Conservation (phyloP, 1,284 basidiomycete species). For the Tetrapyrgos nigripes region DNA sequence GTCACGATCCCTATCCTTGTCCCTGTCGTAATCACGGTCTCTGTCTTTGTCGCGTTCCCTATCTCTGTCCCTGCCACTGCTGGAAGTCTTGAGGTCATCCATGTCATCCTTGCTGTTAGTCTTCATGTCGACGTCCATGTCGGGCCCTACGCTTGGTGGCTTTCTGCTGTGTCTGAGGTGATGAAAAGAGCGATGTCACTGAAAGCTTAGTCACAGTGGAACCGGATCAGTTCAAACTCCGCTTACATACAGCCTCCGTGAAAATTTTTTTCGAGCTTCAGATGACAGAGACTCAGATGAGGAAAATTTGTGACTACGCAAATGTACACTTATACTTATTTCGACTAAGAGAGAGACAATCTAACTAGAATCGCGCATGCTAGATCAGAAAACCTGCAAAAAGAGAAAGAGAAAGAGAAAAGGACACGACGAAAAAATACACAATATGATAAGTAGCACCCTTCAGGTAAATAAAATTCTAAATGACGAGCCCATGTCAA, state of each 20-base stretch:
- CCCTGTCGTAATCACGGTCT: slow-evolving; percentile 37
- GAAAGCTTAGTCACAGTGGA: neutral
- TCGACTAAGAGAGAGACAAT: no score
- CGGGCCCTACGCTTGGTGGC: neutral
- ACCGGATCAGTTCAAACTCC: neutral
- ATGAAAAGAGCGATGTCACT: neutral
- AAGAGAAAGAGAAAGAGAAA: no score
- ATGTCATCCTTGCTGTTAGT: slow-evolving; percentile 61
- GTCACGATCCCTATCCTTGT: slow-evolving; percentile 49
- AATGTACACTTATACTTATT: neutral
- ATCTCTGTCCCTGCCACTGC: slow-evolving; percentile 28
- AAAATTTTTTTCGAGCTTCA: no score
- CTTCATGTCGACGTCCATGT: slow-evolving; percentile 83
- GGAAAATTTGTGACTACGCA: neutral
- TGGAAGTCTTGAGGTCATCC: slow-evolving; percentile 52
- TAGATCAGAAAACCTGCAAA: no score
- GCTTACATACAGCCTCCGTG: no score
- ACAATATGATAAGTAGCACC: no score
- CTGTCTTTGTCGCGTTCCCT: slow-evolving; percentile 28
- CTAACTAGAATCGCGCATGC: no score
- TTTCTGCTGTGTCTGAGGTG: neutral
- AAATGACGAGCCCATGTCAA: neutral
- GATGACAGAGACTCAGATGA: neutral
- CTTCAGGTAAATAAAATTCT: no score
- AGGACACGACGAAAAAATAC: no score